Conservation (phyloP, 352 stramenopile genomes). For the Phytophthora aleatoria region DNA sequence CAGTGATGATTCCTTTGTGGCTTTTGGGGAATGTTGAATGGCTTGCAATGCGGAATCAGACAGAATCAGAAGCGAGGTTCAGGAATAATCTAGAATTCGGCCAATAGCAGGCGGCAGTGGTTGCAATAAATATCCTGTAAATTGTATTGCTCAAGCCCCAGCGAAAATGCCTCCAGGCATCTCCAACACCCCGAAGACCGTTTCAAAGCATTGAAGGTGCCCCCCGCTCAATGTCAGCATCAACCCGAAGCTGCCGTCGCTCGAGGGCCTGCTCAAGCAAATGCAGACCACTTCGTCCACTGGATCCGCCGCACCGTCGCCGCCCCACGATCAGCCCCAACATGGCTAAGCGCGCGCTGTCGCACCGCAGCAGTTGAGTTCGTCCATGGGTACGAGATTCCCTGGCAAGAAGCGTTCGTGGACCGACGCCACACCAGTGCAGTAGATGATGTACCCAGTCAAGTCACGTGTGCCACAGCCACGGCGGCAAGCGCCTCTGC, state of each 20-base stretch:
- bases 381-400: constrained; percentile 26
- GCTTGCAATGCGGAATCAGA: constrained; percentile 11
- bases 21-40: constrained; percentile 6
- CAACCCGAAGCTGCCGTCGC: constrained; percentile 62
- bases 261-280: constrained; percentile 68
- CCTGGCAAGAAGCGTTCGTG: constrained; percentile 41
- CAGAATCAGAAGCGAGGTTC: constrained; percentile 11
- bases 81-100: constrained; percentile 13
- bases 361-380: constrained; percentile 22
- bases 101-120: background rate
- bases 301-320: constrained; percentile 9
- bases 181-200: too few relatives aligned
- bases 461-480: constrained; percentile 61
- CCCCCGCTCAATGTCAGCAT: constrained; percentile 27
- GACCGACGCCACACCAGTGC: constrained; percentile 26
- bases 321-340: constrained; percentile 59
- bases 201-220: too few relatives aligned
- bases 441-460: constrained; percentile 18
- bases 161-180: too few relatives aligned
- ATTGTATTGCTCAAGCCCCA: background rate
- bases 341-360: constrained; percentile 36
- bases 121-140: background rate
- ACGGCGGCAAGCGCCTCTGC: constrained; percentile 84
- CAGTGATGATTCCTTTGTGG: constrained; percentile 2
- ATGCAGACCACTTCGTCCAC: constrained; percentile 50